Evolutionary conservation across 345 rosid species (phyloP).

Genomic region (Rhodomyrtus tomentosa): DNA sequence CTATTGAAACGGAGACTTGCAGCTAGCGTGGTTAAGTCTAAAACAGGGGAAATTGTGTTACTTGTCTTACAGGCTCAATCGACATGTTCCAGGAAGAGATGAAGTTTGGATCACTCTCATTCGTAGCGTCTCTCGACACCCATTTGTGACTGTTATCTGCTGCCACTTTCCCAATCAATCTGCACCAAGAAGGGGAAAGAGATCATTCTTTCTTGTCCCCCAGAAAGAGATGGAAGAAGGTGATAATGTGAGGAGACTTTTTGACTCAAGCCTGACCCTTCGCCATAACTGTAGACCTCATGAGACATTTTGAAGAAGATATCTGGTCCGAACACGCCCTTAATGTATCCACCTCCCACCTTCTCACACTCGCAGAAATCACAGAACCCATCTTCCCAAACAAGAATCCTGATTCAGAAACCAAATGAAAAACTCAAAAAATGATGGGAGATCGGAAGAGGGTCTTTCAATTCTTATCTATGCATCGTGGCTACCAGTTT

Average conservation of each 20-base stretch:
- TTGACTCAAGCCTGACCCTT: conserved; percentile 41
- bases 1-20: neutral
- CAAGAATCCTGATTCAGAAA: conserved; percentile 44
- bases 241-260: neutral
- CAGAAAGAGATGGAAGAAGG: neutral
- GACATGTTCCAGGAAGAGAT: conserved; percentile 43
- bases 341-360: conserved; percentile 25
- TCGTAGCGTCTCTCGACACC: conserved; percentile 38
- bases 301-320: conserved; percentile 76
- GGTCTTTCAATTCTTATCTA: neutral
- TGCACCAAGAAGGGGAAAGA: conserved; percentile 10
- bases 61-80: conserved; percentile 47
- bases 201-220: neutral
- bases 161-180: conserved; percentile 66
- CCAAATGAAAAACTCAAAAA: neutral
- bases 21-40: neutral
- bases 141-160: conserved; percentile 71
- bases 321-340: conserved; percentile 49
- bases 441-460: neutral
- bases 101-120: conserved; percentile 29
- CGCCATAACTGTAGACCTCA: conserved; percentile 67
- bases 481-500: conserved; percentile 36
- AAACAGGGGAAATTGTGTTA: neutral
- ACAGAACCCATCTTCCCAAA: conserved; percentile 75
- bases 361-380: conserved; percentile 53